These are phyloP conservation scores for Stevia rebaudiana DNA, from an alignment of 140 eudicot genomes.

Conservation along the genomic window DNA sequence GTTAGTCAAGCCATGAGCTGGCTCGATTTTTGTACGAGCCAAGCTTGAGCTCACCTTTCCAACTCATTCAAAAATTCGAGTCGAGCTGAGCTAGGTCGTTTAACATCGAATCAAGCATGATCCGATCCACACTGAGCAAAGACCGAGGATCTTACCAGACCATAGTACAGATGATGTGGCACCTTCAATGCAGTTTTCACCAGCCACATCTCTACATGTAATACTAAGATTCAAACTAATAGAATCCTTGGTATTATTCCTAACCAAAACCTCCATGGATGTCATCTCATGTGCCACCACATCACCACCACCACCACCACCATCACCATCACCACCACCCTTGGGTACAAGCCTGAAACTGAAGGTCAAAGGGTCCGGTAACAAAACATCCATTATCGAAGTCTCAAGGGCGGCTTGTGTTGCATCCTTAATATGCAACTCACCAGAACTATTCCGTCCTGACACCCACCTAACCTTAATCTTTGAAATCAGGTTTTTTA, in stretches of 20 bases:
- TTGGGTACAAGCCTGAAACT: constrained; percentile 63
- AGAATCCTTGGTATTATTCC: constrained; percentile 78
- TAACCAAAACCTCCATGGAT: constrained; percentile 84
- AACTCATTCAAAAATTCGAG: no score
- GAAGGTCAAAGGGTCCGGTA: constrained; percentile 92
- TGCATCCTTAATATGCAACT: constrained; percentile 81
- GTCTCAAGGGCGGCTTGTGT: constrained; percentile 88
- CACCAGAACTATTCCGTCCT: constrained; percentile 90
- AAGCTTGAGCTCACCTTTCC: no score
- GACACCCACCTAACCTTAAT: constrained; percentile 94
- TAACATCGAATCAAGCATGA: no score
- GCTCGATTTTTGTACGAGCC: no score
- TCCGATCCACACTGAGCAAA: neutral
- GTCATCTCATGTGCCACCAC: constrained; percentile 78
- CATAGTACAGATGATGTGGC: constrained; percentile 73
- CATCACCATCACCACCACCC: constrained; percentile 13
- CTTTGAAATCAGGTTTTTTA: constrained; percentile 66
- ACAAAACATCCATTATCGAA: constrained; percentile 81
- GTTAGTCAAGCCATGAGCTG: no score
- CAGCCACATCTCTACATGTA: constrained; percentile 87
- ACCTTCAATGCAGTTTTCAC: constrained; percentile 87
- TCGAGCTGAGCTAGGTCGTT: no score
- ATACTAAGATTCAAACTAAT: constrained; percentile 67
- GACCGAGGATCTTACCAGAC: constrained; percentile 54
- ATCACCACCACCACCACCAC: constrained; percentile 18